Evolutionary conservation across 495 filamentous ascomycete species (phyloP), one percentile per base, ranked within the genome.

Genomic region (Penicillium argentinense): DNA sequence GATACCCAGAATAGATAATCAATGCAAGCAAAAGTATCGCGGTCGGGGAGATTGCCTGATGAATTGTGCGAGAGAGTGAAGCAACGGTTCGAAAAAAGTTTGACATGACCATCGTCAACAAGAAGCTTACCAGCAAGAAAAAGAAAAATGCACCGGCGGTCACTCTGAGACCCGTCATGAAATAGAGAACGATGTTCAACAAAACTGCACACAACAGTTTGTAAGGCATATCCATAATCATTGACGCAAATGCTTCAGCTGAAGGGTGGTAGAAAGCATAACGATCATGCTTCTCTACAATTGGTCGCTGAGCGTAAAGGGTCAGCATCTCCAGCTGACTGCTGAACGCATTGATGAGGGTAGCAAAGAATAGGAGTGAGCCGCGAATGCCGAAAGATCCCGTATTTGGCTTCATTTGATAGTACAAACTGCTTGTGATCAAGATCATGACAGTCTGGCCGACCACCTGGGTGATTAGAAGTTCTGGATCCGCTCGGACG

Each of bases 1-100:
- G 82, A 62, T 95, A 96, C 5, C 91, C 91, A 42, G 90, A 95
- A 60, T 92, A 96, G 49, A 95, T 87, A 3, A 34, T 19, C 6
- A 45, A 25, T 2, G 16, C 42, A 3, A 44, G 16, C 3, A 34
- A 23, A 3, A 44, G 11, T 17, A 44, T 29, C 1, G 42, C 17
- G 8, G 30, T 29, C 4, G 28, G 42, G 16, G 27, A 27, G 3
- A 44, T 12, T 24, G 42, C 16, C 28, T 34, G 42, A 8, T 38
- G 27, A 11, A 42, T 16, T 11, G 47, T 42, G 9, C 39, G 21
- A 9, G 47, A 41, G 39, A 49, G 5, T 2, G 39, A 38, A 9
- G 39, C 47, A 2, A 45, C 5, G 2, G 19, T 9, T 24, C 42
- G 42, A 22, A 45, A 45, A 9, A 45, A 13, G 14, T 5, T 36